Percentiles rank a stretch among this genome's conserved stretches.
phyloP scores from a whole-genome alignment of 352 stramenopile species.

The Phytophthora brassicae region DNA sequence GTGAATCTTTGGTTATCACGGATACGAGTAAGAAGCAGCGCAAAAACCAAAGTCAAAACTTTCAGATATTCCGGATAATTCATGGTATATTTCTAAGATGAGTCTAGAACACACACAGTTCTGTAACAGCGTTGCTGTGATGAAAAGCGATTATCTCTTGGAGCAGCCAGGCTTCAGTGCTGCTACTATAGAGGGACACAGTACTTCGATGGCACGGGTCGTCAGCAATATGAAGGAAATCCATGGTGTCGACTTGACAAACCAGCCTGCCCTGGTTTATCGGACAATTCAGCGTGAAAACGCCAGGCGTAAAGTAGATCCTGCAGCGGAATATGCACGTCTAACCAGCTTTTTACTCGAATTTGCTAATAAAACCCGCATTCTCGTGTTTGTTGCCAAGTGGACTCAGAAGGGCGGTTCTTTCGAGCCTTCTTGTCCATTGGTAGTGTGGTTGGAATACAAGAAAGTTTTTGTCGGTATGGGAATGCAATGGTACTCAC shows the following conservation, averaged over 20 bases:
- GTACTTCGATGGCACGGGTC: not conserved
- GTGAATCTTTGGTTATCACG: not conserved
- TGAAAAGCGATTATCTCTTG: not conserved
- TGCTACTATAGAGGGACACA: not conserved
- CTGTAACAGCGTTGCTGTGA: slow-evolving; percentile 1
- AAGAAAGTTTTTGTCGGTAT: not conserved
- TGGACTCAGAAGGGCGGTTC: not conserved
- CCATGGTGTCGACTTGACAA: not conserved
- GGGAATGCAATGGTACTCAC: slow-evolving; percentile 3
- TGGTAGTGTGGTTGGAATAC: not conserved
- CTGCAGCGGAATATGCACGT: not conserved
- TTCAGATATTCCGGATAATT: not conserved
- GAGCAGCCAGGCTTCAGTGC: slow-evolving; percentile 3
- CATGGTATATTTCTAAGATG: slow-evolving; percentile 6
- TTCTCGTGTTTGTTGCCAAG: slow-evolving; percentile 1
- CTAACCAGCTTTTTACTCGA: slow-evolving; percentile 1
- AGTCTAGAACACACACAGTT: slow-evolving; percentile 3
- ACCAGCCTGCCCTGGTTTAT: not conserved
- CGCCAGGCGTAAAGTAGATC: not conserved
- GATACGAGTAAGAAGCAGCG: not conserved
- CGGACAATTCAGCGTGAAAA: not conserved
- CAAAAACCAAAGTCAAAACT: not conserved
- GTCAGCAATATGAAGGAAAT: not conserved
- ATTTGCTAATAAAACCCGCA: not conserved
- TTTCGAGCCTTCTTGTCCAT: slow-evolving; percentile 6